Percentiles rank a stretch among this genome's conserved stretches.
Conservation (phyloP, 371 early-diverging fungal species). For the Smittium mucronatum region DNA sequence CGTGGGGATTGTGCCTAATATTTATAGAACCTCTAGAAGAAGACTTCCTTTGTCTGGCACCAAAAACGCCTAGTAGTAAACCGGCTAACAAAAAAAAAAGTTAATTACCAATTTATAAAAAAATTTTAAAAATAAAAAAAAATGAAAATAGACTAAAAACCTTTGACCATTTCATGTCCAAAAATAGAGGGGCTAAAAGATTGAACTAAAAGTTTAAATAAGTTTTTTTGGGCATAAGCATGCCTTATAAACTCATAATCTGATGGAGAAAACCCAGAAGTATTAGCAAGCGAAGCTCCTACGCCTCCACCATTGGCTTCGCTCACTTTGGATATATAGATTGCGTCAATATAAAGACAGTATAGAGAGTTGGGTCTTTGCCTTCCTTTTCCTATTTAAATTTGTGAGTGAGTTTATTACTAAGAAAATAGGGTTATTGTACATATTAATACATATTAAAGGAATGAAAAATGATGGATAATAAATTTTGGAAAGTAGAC, state of each 20-base stretch:
- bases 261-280: constrained; percentile 34
- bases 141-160: neutral
- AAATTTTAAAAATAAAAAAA: neutral
- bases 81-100: neutral
- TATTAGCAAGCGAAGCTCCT: constrained; percentile 32
- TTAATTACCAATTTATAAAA: too few relatives aligned
- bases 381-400: constrained; percentile 9
- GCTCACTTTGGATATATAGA: constrained; percentile 43
- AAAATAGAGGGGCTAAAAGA: constrained; percentile 51
- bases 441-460: neutral
- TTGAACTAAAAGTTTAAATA: constrained; percentile 38
- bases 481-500: neutral
- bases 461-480: neutral
- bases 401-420: too few relatives aligned
- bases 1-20: neutral
- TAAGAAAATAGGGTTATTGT: too few relatives aligned
- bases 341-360: constrained; percentile 47
- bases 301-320: constrained; percentile 29
- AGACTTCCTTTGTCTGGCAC: neutral
- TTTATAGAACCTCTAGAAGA: neutral
- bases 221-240: constrained; percentile 33
- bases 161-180: constrained; percentile 57
- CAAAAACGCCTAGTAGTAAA: neutral
- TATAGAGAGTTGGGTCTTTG: constrained; percentile 37
- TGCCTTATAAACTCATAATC: constrained; percentile 42